These are phyloP conservation scores for Cryptococcus maquisensis DNA, from an alignment of 1,284 basidiomycete genomes.

Conservation along the genomic window DNA sequence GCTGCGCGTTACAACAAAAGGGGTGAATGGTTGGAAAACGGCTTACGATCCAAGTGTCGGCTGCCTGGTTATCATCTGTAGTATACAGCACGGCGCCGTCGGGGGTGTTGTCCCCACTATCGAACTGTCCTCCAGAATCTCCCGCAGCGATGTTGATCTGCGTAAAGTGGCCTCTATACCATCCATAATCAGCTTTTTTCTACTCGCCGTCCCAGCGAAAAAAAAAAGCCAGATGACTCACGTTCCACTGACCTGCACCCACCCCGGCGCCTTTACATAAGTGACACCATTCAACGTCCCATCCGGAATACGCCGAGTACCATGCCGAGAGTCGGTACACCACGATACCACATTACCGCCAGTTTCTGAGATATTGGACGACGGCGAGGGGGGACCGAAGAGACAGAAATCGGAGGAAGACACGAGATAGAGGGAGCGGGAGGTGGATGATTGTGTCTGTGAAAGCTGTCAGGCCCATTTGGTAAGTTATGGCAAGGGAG, in stretches of 20 bases:
- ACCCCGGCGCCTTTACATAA: conserved; percentile 32
- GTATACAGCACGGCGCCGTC: conserved; percentile 21
- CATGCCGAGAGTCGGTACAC: conserved; percentile 27
- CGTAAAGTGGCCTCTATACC: conserved; percentile 32
- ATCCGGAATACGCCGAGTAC: conserved; percentile 31
- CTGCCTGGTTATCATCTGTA: conserved; percentile 15
- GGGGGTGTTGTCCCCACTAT: conserved; percentile 21
- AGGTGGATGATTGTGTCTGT: conserved; percentile 8
- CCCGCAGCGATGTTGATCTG: conserved; percentile 34
- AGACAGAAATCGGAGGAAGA: conserved; percentile 34
- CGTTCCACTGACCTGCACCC: conserved; percentile 37
- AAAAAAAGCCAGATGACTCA: conserved; percentile 13
- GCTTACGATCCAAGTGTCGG: conserved; percentile 34
- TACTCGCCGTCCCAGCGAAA: background rate
- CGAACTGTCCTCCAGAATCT: conserved; percentile 37
- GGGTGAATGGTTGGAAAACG: background rate
- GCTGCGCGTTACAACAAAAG: too few species aligned
- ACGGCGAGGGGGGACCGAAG: conserved; percentile 23
- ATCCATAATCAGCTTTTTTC: background rate
- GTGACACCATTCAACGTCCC: conserved; percentile 37
- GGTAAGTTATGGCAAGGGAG: background rate
- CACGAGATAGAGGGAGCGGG: conserved; percentile 14
- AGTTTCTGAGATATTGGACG: conserved; percentile 12
- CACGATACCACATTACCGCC: conserved; percentile 28
- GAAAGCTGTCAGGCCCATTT: background rate